phyloP scores from a whole-genome alignment of 495 filamentous ascomycete species.

The Poronia punctata region DNA sequence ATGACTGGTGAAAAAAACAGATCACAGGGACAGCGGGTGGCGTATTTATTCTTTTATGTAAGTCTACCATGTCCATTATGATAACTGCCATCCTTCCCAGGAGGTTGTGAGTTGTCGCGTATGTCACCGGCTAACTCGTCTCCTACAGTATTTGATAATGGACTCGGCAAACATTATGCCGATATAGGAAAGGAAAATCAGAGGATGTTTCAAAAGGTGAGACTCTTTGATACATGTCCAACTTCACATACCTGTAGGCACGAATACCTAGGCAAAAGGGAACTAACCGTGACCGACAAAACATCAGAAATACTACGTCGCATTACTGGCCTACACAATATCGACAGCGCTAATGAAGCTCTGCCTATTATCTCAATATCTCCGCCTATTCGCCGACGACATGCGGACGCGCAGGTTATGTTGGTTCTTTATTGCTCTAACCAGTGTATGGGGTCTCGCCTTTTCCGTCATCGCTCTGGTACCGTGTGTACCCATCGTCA shows the following conservation, averaged over 20 bases:
- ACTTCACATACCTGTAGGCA: too few relatives aligned
- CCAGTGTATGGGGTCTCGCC: constrained; percentile 18
- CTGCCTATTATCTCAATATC: constrained; percentile 21
- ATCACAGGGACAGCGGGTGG: constrained; percentile 18
- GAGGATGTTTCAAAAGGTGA: constrained; percentile 19
- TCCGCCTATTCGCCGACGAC: constrained; percentile 19
- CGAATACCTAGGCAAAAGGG: too few relatives aligned
- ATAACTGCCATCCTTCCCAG: neutral
- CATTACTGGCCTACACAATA: constrained; percentile 20
- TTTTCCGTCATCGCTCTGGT: constrained; percentile 23
- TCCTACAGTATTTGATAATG: constrained; percentile 20
- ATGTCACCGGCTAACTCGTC: constrained; percentile 11
- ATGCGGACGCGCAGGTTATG: constrained; percentile 12
- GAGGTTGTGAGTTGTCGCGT: neutral
- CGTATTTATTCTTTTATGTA: constrained; percentile 20
- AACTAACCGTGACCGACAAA: constrained; percentile 10
- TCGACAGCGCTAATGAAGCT: constrained; percentile 25
- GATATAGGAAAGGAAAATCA: constrained; percentile 11
- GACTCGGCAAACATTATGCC: constrained; percentile 23
- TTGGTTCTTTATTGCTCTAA: constrained; percentile 17
- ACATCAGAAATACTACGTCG: constrained; percentile 22
- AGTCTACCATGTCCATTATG: neutral
- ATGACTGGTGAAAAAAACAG: constrained; percentile 9
- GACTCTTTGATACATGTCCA: too few relatives aligned
- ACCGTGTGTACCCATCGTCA: constrained; percentile 22